Evolutionary conservation across 305 asterid species (phyloP).

Genomic region (Solanum hybrid): DNA sequence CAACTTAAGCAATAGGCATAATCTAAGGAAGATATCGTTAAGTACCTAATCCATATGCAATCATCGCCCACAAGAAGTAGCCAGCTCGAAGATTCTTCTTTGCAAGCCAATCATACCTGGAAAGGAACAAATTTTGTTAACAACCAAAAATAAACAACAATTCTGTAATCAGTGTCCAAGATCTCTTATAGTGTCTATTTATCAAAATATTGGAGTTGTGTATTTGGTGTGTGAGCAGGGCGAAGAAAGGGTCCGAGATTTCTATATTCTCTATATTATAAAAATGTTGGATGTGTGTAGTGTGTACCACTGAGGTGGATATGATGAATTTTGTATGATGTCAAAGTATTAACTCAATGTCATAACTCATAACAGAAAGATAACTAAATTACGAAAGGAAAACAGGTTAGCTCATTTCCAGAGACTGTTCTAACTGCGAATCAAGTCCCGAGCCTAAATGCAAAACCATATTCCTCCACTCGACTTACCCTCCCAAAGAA

Average conservation of each 20-base stretch:
- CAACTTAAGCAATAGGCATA: neutral
- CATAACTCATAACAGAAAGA: neutral
- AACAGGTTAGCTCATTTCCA: neutral
- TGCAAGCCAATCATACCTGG: constrained; percentile 85
- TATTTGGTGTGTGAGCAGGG: neutral
- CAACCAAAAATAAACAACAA: neutral
- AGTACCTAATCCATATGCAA: constrained; percentile 54
- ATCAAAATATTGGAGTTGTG: neutral
- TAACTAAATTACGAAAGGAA: neutral
- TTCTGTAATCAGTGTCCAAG: neutral
- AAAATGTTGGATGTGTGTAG: neutral
- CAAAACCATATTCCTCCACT: neutral
- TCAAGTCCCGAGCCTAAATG: neutral
- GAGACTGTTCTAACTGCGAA: neutral
- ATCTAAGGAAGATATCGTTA: neutral
- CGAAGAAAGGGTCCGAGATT: neutral
- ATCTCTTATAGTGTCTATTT: neutral
- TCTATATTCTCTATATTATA: neutral
- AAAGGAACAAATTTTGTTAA: neutral
- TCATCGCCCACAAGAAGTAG: constrained; percentile 89
- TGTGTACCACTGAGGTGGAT: neutral
- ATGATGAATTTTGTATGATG: neutral
- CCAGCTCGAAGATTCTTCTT: constrained; percentile 48
- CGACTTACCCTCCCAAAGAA: neutral
- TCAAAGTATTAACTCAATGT: neutral